These are phyloP conservation scores for Pseudogymnoascus sp. DNA, from an alignment of 2,329 filamentous ascomycete genomes.

Conservation along the genomic window DNA sequence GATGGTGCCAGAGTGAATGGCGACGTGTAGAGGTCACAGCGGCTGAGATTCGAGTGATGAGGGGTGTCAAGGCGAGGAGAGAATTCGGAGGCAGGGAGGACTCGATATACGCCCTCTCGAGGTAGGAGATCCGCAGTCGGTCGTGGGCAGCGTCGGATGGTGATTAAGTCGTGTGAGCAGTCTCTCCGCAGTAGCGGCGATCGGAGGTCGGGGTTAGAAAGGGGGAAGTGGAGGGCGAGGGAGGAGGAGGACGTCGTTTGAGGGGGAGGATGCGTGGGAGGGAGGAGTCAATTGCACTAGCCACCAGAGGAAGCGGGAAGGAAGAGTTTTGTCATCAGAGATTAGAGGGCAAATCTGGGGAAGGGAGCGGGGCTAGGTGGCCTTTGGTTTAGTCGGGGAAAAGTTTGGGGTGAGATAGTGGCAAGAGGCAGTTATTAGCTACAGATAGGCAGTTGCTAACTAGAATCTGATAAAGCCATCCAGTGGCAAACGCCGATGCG, in stretches of 20 bases:
- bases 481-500: not conserved
- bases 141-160: not conserved
- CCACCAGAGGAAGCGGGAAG: not conserved
- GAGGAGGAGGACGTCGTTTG: not conserved
- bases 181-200: not conserved
- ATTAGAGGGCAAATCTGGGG: constrained; percentile 1
- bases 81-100: not conserved
- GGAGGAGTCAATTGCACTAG: not conserved
- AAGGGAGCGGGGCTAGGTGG: not conserved
- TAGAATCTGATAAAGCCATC: not conserved
- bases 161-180: not conserved
- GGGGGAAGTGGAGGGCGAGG: not conserved
- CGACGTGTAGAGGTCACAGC: not conserved
- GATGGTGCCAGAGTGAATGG: not conserved
- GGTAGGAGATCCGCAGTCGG: not conserved
- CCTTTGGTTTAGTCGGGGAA: not conserved
- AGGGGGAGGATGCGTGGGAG: not conserved
- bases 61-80: not conserved
- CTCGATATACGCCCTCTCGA: not conserved
- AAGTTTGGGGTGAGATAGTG: not conserved
- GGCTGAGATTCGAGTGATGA: not conserved
- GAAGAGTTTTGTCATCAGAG: constrained; percentile 1
- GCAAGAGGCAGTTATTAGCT: not conserved
- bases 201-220: not conserved
- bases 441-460: not conserved